Evolutionary conservation across 768 basidiomycete genomes (phyloP).

Genomic region (Tremella mesenterica): DNA sequence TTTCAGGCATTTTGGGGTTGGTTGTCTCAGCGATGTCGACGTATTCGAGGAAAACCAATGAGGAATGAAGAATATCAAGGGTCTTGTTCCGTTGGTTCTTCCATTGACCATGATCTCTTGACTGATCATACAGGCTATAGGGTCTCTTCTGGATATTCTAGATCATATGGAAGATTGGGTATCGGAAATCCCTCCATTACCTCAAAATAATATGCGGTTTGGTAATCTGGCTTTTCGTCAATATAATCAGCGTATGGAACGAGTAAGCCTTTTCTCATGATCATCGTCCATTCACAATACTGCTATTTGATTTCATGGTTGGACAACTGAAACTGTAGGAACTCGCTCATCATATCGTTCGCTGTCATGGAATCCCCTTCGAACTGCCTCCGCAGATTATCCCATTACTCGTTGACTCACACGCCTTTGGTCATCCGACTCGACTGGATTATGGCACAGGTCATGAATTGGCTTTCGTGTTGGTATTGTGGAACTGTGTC

Average conservation of each 20-base stretch:
- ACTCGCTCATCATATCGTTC: constrained; percentile 50
- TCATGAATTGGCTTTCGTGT: constrained; percentile 79
- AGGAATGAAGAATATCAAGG: constrained; percentile 46
- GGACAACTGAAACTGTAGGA: constrained; percentile 38
- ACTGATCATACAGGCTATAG: constrained; percentile 30
- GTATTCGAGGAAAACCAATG: constrained; percentile 60
- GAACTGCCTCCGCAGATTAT: constrained; percentile 57
- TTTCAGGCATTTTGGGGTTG: constrained; percentile 69
- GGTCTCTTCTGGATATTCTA: constrained; percentile 53
- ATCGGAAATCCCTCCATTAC: constrained; percentile 65
- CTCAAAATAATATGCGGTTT: constrained; percentile 66
- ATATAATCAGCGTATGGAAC: constrained; percentile 70
- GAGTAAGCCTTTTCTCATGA: constrained; percentile 56
- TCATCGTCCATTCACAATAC: no score
- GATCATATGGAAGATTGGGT: constrained; percentile 65
- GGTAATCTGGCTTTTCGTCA: constrained; percentile 84
- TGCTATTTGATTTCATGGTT: neutral
- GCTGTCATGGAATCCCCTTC: constrained; percentile 51
- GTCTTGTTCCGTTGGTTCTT: neutral
- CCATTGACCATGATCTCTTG: neutral
- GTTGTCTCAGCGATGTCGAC: constrained; percentile 64
- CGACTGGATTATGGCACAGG: constrained; percentile 96
- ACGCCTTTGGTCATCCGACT: constrained; percentile 70
- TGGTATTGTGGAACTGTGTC: constrained; percentile 53
- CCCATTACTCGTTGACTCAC: constrained; percentile 65